Base-by-base conservation (phyloP, 176 grass and related monocot genomes). In the Zoysia pacifica region DNA sequence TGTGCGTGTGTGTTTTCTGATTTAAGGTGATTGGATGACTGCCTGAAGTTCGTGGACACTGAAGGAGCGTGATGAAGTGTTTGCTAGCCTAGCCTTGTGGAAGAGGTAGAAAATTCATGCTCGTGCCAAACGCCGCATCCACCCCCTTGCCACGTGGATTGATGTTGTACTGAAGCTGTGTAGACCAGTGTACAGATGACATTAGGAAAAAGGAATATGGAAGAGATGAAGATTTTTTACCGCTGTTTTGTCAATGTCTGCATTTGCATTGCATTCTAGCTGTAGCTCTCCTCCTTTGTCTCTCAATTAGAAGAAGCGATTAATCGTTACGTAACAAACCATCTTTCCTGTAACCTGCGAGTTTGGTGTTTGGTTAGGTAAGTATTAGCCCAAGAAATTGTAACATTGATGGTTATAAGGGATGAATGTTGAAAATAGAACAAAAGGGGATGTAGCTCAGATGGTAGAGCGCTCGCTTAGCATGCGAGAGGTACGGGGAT, bases 401-500 rank as follows among this genome's bases (percentile, higher is more conserved):
- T 28, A 28, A 28, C 28, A 28, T 28, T 28, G 0, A 28, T 28
- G 28, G 28, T 28, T 28, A 28, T 28, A 28, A 28, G 28, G 28
- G 28, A 28, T 28, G 28, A 28, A 28, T 28, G 28, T 28, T 28
- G 28, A 28, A 28, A 28, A 28, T 28, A 28, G 28, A 28, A 28
- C 28, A 0, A 28, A 58, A 20, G 91, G 88, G 90, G 90, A 94
- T 98, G 92, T 93, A 94, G 95, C 92, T 98, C 92, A 94, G 90
- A 98, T 98, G 95, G 92, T 94, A 94, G 92, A 93, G 92, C 88
- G 90, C 90, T 94, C 92, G 92, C 92, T 98, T 94, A 91, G 90
- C 92, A 98, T 98, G 95, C 88, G 95, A 98, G 92, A 98, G 92
- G 92, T 69, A 94, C 83, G 90, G 92, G 95, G 92, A 98, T 94